Evolutionary conservation across 345 rosid species (phyloP), one percentile per base, ranked within the genome.

Genomic region (Carallia pectinifolia): DNA sequence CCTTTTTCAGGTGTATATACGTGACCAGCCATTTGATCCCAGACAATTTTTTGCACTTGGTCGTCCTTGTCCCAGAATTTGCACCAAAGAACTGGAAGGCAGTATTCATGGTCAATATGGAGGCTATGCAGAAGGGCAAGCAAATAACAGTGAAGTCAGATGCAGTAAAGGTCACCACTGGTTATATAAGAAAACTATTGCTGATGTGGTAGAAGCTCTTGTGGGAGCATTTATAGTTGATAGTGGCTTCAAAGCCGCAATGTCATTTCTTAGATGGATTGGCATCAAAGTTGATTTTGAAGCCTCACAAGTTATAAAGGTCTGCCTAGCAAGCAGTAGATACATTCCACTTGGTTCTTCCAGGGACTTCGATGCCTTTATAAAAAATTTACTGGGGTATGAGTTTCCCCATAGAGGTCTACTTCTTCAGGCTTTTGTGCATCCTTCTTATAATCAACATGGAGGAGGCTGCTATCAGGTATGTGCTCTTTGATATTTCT

Each of bases 401-500:
- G 77, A 59, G 54, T 93, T 93, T 75, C 83, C 67, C 63, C 87
- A 89, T 70, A 86, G 60, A 83, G 98, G 98, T 78, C 78, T 93
- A 68, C 89, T 93, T 76, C 76, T 87, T 19, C 98, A 91, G 74
- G 96, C 97, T 38, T 87, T 89, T 71, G 81, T 93, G 61, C 98
- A 93, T 85, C 97, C 98, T 69, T 93, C 98, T 80, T 88, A 84
- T 79, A 84, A 77, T 83, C 79, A 67, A 77, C 89, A 80, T 75
- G 98, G 90, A 62, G 96, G 97, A 76, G 98, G 98, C 74, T 91
- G 98, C 88, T 93, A 91, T 79, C 98, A 93, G 92, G 98, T 88
- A 68, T 65, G 54, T 29, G 7, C 30, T 72, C 44, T 61, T 3
- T 64, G 29, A 65, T 72, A 33, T 65, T 70, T 70, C 44, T 38